Base-by-base conservation (phyloP, 169 alveolate genomes). In the Eimeria mitis region DNA sequence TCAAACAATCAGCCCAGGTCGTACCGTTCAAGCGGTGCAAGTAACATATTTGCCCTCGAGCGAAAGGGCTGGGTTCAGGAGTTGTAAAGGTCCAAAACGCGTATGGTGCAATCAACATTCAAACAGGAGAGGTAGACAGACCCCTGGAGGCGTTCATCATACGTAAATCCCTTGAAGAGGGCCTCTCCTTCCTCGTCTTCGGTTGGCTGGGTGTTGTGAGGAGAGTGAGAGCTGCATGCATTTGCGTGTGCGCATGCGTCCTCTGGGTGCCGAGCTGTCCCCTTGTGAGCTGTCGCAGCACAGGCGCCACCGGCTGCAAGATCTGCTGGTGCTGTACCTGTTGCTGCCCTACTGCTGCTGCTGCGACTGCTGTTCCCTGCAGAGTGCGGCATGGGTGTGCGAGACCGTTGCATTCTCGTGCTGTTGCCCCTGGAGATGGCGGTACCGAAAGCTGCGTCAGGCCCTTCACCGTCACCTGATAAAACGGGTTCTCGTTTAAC, bases 61-160 rank as follows among this genome's bases (percentile, higher is more conserved):
- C 40, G 34, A 52, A 31, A n/a, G 68, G 47, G 56, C 23, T 79
- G 14, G 13, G 31, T 14, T 6, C 25, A 28, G 42, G 59, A 56
- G 31, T 34, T 79, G 42, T 52, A 19, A 13, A 52, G 7, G 16
- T 0, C 42, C 47, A 63, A 37, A 31, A 49, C 37, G n/a, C 47
- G 44, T 78, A 31, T 14, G 13, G 42, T 7, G 28, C 65, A 31
- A 52, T 47, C 2, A 44, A 28, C 61, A 47, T 44, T 47, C 23
- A 19, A 31, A n/a, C 40, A 9, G 19, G 16, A 42, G 37, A 5
- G 23, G 4, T 6, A 49, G 88, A 87, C 94, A 28, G 7, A 87
- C 94, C 83, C 94, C 81, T 87, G 94, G 94, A 87, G 68, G 94
- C 94, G 94, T 49, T 87, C 94, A n/a, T 87, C 94, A 44, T 87